Percentiles rank a stretch among this genome's conserved stretches.
These are phyloP conservation scores for Boletales sp. DNA, from an alignment of 768 basidiomycete species.

Conservation along the genomic window DNA sequence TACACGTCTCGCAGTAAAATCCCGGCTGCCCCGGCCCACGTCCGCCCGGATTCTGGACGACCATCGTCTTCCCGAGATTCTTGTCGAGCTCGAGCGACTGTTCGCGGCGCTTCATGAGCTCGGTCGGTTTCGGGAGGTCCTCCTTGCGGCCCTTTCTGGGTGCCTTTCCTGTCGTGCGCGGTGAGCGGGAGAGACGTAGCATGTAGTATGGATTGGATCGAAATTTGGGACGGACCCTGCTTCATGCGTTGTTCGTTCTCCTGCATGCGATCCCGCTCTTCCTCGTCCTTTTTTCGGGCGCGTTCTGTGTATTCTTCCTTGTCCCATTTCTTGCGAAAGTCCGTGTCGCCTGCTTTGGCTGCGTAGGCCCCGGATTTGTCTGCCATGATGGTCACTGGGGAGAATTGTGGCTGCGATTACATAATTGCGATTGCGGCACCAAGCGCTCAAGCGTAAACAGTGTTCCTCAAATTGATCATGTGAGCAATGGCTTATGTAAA, in stretches of 20 bases:
- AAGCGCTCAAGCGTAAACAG: no score
- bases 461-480: no score
- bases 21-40: no score
- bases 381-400: slow-evolving; percentile 26
- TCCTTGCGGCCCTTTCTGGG: slow-evolving; percentile 61
- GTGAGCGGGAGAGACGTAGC: not conserved
- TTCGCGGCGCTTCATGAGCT: no score
- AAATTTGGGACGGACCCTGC: slow-evolving; percentile 52
- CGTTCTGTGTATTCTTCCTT: slow-evolving; percentile 86
- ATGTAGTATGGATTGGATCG: no score
- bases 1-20: no score
- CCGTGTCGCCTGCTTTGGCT: slow-evolving; percentile 52
- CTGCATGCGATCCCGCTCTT: slow-evolving; percentile 79
- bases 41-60: no score
- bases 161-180: slow-evolving; percentile 62
- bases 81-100: no score
- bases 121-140: slow-evolving; percentile 89
- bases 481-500: not conserved
- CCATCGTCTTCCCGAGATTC: no score
- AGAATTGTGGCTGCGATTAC: no score
- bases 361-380: slow-evolving; percentile 35
- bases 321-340: no score
- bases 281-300: slow-evolving; percentile 76
- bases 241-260: slow-evolving; percentile 82
- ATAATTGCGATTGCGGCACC: no score